These are phyloP conservation scores for Starmerella apicola DNA, from an alignment of 805 yeast species.

Conservation along the genomic window DNA sequence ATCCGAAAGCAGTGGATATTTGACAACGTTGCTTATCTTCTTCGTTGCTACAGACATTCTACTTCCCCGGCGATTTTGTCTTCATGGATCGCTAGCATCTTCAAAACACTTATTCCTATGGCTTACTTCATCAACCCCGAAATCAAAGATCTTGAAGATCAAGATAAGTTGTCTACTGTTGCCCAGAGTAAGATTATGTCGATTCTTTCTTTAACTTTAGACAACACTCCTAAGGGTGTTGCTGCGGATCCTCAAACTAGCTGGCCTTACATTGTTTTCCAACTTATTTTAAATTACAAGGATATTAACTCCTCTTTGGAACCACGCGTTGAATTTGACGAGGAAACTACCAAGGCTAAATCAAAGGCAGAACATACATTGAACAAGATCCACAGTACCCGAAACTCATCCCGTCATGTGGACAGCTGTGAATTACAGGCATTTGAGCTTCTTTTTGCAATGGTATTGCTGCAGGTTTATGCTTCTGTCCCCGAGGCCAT, in stretches of 20 bases:
- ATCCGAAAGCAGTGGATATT: slow-evolving; percentile 39
- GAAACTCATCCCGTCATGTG: slow-evolving; percentile 28
- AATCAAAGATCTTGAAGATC: not conserved
- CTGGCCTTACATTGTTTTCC: slow-evolving; percentile 41
- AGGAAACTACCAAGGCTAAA: slow-evolving; percentile 39
- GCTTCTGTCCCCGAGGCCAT: slow-evolving; percentile 64
- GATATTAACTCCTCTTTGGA: slow-evolving; percentile 12
- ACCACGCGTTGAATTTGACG: slow-evolving; percentile 41
- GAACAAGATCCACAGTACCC: slow-evolving; percentile 31
- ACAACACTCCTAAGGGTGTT: slow-evolving; percentile 11
- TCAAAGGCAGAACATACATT: slow-evolving; percentile 40
- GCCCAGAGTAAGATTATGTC: slow-evolving; percentile 45
- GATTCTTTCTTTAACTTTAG: slow-evolving; percentile 46
- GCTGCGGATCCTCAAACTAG: slow-evolving; percentile 30
- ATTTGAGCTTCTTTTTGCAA: slow-evolving; percentile 65
- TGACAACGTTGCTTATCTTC: slow-evolving; percentile 43
- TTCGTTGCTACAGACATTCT: slow-evolving; percentile 17
- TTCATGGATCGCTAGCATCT: slow-evolving; percentile 28
- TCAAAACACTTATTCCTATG: slow-evolving; percentile 31
- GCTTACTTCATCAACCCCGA: slow-evolving; percentile 31
- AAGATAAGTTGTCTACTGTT: slow-evolving; percentile 18
- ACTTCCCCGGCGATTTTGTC: slow-evolving; percentile 13
- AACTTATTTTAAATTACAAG: slow-evolving; percentile 17
- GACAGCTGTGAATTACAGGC: slow-evolving; percentile 39
- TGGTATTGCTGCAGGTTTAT: slow-evolving; percentile 65